Conservation (phyloP, 805 yeast species). For the Lipomyces sp. region DNA sequence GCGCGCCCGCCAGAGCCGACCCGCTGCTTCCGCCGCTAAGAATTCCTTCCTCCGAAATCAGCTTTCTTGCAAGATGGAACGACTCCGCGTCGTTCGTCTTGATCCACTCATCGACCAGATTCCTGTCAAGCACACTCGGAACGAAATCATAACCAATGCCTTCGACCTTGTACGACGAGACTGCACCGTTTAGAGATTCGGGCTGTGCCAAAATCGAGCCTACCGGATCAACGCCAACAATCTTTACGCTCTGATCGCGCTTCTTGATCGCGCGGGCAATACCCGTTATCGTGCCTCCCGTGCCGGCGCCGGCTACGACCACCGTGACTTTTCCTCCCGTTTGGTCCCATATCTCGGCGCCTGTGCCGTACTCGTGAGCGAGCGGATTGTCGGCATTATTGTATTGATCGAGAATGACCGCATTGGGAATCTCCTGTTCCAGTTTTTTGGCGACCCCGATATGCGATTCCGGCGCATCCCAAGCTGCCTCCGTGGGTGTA, state of each 20-base stretch:
- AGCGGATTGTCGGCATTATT: constrained; percentile 72
- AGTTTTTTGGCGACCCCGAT: constrained; percentile 81
- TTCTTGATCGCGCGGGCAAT: constrained; percentile 73
- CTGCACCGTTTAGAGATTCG: constrained; percentile 58
- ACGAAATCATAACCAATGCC: constrained; percentile 89
- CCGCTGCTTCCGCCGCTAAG: constrained; percentile 90
- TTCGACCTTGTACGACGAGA: constrained; percentile 70
- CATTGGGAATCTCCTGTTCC: constrained; percentile 79
- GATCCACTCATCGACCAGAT: constrained; percentile 70
- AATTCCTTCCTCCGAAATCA: constrained; percentile 80
- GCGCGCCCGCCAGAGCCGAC: constrained; percentile 74
- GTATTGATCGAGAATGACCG: constrained; percentile 81
- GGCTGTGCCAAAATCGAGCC: constrained; percentile 85
- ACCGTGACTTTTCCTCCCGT: constrained; percentile 67
- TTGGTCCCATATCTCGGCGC: constrained; percentile 80
- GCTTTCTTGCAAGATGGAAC: constrained; percentile 74
- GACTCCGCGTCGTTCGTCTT: constrained; percentile 82
- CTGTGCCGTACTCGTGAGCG: constrained; percentile 83
- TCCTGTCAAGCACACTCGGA: constrained; percentile 73
- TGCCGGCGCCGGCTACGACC: constrained; percentile 88
- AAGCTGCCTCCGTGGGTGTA: constrained; percentile 90
- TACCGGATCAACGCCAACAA: constrained; percentile 80
- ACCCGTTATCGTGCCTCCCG: constrained; percentile 90
- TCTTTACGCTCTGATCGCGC: constrained; percentile 56
- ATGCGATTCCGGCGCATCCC: constrained; percentile 89